These are phyloP conservation scores for Hamamelis virginiana DNA, from an alignment of 164 flowering plant genomes.

Conservation along the genomic window DNA sequence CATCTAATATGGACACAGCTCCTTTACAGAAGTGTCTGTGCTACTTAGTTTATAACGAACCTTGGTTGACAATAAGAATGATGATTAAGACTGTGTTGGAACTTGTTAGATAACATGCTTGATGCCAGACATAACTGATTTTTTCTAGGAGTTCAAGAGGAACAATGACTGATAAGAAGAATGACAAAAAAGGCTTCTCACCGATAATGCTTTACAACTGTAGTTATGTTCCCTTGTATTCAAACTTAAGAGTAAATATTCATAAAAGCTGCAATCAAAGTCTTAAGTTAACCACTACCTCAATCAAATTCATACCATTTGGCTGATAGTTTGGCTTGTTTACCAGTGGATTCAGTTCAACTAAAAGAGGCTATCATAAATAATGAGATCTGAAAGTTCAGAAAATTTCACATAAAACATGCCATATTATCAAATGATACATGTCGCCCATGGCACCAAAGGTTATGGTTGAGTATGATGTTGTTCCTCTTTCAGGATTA, in stretches of 20 bases:
- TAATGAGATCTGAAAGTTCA: conserved; percentile 1
- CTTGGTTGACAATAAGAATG: too few species aligned
- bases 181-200: conserved; percentile 12
- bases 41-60: too few species aligned
- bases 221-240: conserved; percentile 96
- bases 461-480: conserved; percentile 72
- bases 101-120: too few species aligned
- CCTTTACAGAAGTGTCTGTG: too few species aligned
- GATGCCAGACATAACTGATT: too few species aligned
- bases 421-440: conserved; percentile 29
- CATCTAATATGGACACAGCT: too few species aligned
- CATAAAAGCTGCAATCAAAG: conserved; percentile 80
- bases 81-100: too few species aligned
- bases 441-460: conserved; percentile 99
- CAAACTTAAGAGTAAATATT: conserved; percentile 93
- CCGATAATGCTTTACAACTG: conserved; percentile 77
- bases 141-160: too few species aligned
- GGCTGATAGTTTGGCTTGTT: background rate
- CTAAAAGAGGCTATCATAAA: background rate
- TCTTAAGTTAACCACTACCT: conserved; percentile 15
- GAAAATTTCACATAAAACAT: background rate
- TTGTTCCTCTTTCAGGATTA: conserved; percentile 62
- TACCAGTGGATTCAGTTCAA: background rate
- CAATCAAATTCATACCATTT: background rate
- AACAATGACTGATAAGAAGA: background rate